phyloP scores from a whole-genome alignment of 208 protist genomes.

The Wallacemonas sp. region DNA sequence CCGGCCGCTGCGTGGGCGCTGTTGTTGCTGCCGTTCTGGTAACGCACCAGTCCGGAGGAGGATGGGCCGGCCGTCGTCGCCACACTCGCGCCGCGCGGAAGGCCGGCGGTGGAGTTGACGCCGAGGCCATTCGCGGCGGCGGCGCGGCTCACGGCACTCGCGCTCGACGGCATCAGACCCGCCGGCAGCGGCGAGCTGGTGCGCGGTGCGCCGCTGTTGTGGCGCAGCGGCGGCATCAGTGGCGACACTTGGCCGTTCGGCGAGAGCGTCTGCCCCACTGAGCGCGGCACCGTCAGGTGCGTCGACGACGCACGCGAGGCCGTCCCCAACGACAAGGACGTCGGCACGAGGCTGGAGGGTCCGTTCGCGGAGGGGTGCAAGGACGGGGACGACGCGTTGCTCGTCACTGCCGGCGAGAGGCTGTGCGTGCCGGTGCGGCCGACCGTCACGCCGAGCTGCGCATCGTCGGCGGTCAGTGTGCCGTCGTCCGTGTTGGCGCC shows the following conservation, averaged over 20 bases:
- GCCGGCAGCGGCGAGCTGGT: not conserved
- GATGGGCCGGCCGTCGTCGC: not conserved
- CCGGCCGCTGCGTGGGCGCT: no score
- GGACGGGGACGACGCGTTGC: no score
- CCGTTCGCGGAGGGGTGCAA: no score
- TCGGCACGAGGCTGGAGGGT: not conserved
- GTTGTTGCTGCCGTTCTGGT: no score
- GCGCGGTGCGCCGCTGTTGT: not conserved
- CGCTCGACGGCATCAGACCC: not conserved
- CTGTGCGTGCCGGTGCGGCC: not conserved
- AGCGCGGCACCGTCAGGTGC: not conserved
- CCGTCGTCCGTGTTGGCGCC: slow-evolving; percentile 4
- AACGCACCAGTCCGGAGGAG: no score
- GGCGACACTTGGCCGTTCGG: slow-evolving; percentile 4
- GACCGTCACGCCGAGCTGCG: not conserved
- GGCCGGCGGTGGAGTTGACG: not conserved
- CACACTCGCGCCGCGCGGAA: slow-evolving; percentile 1
- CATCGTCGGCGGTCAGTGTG: not conserved
- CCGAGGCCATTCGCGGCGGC: not conserved
- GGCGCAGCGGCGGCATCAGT: not conserved
- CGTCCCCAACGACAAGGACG: not conserved
- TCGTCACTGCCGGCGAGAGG: not conserved
- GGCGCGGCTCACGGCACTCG: not conserved
- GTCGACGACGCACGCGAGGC: not conserved
- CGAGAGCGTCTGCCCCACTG: not conserved